Evolutionary conservation across 208 protist species (phyloP).

Genomic region (Leishmania braziliensis): DNA sequence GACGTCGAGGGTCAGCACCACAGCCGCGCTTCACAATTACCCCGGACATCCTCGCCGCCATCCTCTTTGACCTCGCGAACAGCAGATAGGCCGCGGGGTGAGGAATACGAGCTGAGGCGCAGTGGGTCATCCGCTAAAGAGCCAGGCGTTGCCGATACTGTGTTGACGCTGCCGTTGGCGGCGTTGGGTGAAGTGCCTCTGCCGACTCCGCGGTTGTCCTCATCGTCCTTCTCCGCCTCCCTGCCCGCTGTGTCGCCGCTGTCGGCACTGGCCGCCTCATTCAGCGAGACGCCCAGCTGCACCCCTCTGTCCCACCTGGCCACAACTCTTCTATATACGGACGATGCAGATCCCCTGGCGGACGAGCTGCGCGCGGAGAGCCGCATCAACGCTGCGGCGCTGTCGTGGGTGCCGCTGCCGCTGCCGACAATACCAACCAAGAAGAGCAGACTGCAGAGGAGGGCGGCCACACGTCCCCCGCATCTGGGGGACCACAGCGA

Average conservation of each 20-base stretch:
- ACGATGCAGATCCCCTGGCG: neutral
- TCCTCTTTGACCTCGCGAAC: neutral
- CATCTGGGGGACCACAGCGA: neutral
- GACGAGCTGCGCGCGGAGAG: neutral
- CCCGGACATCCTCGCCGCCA: neutral
- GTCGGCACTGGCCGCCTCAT: neutral
- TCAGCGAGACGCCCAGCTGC: neutral
- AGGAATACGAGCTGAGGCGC: neutral
- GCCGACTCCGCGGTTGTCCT: neutral
- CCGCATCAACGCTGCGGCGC: slow-evolving; percentile 3
- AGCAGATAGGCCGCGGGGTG: neutral
- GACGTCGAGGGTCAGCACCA: neutral
- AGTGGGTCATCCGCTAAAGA: neutral
- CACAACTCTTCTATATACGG: slow-evolving; percentile 4
- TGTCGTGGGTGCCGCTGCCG: slow-evolving; percentile 18
- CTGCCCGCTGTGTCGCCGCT: neutral
- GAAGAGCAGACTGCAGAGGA: neutral
- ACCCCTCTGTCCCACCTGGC: slow-evolving; percentile 8
- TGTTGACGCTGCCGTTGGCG: neutral
- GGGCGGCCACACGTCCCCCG: neutral
- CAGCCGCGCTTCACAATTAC: neutral
- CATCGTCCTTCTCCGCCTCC: neutral
- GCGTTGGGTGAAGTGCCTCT: neutral
- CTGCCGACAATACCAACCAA: slow-evolving; percentile 2
- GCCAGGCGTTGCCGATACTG: neutral